Evolutionary conservation across 2,329 filamentous ascomycete genomes (phyloP).

Genomic region (Bretziella fagacearum): DNA sequence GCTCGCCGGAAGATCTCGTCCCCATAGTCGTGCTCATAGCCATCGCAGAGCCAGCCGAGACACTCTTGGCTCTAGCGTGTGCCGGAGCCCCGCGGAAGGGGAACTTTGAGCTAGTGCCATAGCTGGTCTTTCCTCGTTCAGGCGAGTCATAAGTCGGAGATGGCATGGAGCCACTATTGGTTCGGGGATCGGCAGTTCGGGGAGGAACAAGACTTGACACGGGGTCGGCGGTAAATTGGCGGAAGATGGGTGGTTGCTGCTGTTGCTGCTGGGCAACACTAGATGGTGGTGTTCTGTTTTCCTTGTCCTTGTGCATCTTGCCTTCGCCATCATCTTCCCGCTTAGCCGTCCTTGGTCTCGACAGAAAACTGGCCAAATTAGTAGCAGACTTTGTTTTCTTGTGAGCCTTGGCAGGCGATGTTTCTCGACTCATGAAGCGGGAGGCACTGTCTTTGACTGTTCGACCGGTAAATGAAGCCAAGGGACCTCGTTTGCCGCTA

Average conservation of each 20-base stretch:
- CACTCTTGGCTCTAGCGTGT: conserved; percentile 23
- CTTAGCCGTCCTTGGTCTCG: conserved; percentile 56
- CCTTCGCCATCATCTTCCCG: conserved; percentile 23
- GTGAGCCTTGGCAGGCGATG: conserved; percentile 39
- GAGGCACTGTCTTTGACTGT: conserved; percentile 16
- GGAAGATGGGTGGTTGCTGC: conserved; percentile 8
- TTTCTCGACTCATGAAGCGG: conserved; percentile 26
- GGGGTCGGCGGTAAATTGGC: conserved; percentile 9
- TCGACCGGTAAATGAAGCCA: conserved; percentile 8
- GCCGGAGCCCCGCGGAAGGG: conserved; percentile 19
- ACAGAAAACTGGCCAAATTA: conserved; percentile 62
- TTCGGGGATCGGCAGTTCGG: conserved; percentile 1
- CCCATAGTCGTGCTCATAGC: conserved; percentile 5
- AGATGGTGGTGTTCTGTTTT: conserved; percentile 13
- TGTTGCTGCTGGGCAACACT: conserved; percentile 8
- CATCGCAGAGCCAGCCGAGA: conserved; percentile 5
- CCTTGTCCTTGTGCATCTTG: conserved; percentile 12
- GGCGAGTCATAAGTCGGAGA: neutral
- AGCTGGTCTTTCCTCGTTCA: conserved; percentile 8
- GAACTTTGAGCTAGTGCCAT: neutral
- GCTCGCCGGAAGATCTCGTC: conserved; percentile 28
- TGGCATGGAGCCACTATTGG: conserved; percentile 5
- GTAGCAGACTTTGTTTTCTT: conserved; percentile 72
- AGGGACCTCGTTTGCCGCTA: conserved; percentile 2
- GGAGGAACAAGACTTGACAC: neutral